Conservation (phyloP, 2,329 filamentous ascomycete genomes). For the Phaeomoniella chlamydospora region DNA sequence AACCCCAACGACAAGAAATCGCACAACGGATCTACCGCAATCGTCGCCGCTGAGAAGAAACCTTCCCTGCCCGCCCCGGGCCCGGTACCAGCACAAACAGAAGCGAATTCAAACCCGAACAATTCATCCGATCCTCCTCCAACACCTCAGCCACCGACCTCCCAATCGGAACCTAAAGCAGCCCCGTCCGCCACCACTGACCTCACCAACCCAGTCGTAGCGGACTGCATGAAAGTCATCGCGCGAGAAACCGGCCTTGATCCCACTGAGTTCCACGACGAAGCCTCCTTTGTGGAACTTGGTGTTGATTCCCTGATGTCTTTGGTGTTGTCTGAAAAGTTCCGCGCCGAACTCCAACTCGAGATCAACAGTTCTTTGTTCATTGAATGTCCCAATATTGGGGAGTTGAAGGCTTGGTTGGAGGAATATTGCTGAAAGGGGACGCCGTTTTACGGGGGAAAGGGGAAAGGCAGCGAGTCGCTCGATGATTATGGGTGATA, state of each 20-base stretch:
- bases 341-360: conserved; percentile 3
- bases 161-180: neutral
- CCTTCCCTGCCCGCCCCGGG: neutral
- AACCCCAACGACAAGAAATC: neutral
- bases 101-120: neutral
- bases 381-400: conserved; percentile 10
- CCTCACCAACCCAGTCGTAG: neutral
- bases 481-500: too few relatives aligned
- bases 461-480: too few relatives aligned
- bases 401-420: neutral
- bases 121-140: neutral
- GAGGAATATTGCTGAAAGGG: too few relatives aligned
- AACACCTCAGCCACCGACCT: neutral
- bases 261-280: conserved; percentile 10
- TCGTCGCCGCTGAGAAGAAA: neutral
- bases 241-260: conserved; percentile 15
- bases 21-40: neutral
- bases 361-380: conserved; percentile 9
- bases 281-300: conserved; percentile 14
- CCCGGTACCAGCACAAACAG: neutral
- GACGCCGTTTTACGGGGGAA: too few relatives aligned
- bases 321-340: conserved; percentile 11
- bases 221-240: conserved; percentile 14
- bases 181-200: neutral
- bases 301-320: conserved; percentile 23